These are phyloP conservation scores for Pelargonium cotyledonis DNA, from an alignment of 441 rosid genomes.

Conservation along the genomic window DNA sequence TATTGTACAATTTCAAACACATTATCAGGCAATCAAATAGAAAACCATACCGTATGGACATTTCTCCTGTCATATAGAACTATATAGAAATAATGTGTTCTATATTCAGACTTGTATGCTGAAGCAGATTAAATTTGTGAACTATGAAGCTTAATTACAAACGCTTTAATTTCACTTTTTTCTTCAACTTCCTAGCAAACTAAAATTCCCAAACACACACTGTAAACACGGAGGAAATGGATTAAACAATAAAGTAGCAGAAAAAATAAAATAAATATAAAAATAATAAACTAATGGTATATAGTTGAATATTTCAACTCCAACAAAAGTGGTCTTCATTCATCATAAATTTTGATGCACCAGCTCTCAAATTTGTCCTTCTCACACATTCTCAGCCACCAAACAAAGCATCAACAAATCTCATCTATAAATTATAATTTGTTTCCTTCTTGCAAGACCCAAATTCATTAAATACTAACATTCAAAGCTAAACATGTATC, in stretches of 20 bases:
- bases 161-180: not conserved
- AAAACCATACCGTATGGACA: not conserved
- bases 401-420: not conserved
- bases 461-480: not conserved
- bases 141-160: not conserved
- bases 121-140: not conserved
- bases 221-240: not conserved
- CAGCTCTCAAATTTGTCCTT: too few relatives aligned
- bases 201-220: not conserved
- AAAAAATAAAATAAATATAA: not conserved
- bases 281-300: not conserved
- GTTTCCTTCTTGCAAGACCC: not conserved
- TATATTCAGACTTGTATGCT: not conserved
- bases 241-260: not conserved
- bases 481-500: not conserved
- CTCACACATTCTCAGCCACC: not conserved
- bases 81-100: not conserved
- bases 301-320: not conserved
- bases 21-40: not conserved
- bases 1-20: conserved; percentile 3
- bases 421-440: not conserved
- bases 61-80: not conserved
- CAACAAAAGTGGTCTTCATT: too few relatives aligned
- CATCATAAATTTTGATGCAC: not conserved
- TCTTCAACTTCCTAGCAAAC: not conserved